Percentiles rank a stretch among this genome's conserved stretches.
These are phyloP conservation scores for Dacryopinax primogenitus DNA, from an alignment of 768 basidiomycete genomes.

Conservation along the genomic window DNA sequence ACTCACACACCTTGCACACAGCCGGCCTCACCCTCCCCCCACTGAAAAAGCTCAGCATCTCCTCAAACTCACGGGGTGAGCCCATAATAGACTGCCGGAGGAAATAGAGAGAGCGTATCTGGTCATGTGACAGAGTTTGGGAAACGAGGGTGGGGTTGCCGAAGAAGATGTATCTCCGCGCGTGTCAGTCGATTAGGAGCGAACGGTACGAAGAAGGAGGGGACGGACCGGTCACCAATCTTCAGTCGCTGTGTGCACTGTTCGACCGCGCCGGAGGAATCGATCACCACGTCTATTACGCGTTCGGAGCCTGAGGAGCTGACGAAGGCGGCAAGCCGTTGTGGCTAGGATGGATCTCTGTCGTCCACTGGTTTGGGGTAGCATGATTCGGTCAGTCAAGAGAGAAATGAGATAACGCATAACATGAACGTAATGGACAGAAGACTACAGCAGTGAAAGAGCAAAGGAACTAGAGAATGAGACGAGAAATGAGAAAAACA, in stretches of 20 bases:
- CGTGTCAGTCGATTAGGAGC: neutral
- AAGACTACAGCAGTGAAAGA: too few relatives aligned
- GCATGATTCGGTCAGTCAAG: too few relatives aligned
- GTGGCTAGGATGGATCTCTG: neutral
- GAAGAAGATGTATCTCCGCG: neutral
- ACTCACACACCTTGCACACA: neutral
- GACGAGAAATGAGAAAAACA: too few relatives aligned
- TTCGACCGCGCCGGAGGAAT: neutral
- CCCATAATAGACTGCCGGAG: neutral
- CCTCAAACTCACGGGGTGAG: neutral
- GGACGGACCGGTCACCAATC: neutral
- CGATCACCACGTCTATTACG: neutral
- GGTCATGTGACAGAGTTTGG: neutral
- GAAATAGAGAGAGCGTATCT: neutral
- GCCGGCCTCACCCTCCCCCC: neutral
- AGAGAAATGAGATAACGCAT: too few relatives aligned
- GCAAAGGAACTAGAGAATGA: too few relatives aligned
- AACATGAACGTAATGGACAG: too few relatives aligned
- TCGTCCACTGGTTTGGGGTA: neutral
- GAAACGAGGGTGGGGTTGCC: neutral
- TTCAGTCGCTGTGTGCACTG: neutral
- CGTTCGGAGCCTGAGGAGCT: neutral
- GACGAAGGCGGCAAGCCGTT: neutral
- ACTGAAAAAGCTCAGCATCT: neutral
- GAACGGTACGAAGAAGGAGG: neutral